Conservation (phyloP, 495 filamentous ascomycete genomes). For the Talaromyces stipitatus region DNA sequence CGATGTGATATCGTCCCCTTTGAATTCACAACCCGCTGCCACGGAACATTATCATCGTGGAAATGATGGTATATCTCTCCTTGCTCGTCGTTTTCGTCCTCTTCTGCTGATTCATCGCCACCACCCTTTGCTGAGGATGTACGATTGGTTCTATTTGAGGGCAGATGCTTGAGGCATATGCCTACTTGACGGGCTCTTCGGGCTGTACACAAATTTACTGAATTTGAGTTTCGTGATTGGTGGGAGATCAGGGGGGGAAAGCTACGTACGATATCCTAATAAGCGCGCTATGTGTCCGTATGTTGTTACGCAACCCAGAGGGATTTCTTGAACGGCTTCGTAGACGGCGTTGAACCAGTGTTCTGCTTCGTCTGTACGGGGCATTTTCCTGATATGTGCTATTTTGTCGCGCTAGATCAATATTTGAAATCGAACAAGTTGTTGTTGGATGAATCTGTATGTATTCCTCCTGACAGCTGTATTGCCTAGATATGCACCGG, state of each 20-base stretch:
- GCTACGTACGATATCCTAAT: constrained; percentile 65
- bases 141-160: constrained; percentile 30
- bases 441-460: too few species aligned
- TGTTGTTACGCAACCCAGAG: constrained; percentile 71
- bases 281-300: constrained; percentile 84
- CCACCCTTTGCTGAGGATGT: constrained; percentile 2
- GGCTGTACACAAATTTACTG: constrained; percentile 31
- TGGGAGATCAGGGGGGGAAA: neutral
- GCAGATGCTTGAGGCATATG: constrained; percentile 77
- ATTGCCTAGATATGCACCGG: too few species aligned
- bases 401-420: too few species aligned
- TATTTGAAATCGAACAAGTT: too few species aligned
- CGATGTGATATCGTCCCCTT: constrained; percentile 80
- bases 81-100: constrained; percentile 7
- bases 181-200: constrained; percentile 78
- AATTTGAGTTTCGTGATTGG: too few species aligned
- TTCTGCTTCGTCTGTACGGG: constrained; percentile 74
- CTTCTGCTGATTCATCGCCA: constrained; percentile 8
- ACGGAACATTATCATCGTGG: constrained; percentile 74
- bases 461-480: too few species aligned
- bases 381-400: constrained; percentile 36
- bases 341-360: constrained; percentile 83
- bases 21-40: constrained; percentile 87
- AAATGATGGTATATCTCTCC: constrained; percentile 36
- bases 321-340: constrained; percentile 74